Evolutionary conservation across 345 rosid species (phyloP).

Genomic region (Populus deltoides): DNA sequence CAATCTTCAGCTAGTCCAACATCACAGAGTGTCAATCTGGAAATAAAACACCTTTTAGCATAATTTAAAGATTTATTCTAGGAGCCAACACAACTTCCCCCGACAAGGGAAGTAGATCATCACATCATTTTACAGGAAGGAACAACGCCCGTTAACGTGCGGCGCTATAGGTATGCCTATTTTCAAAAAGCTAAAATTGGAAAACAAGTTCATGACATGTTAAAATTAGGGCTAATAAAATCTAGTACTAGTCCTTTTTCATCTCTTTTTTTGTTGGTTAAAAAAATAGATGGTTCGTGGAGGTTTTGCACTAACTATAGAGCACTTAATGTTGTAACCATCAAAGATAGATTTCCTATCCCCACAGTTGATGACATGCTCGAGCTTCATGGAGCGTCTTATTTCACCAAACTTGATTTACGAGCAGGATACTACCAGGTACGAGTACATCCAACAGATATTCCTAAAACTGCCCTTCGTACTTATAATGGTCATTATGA

Average conservation of each 20-base stretch:
- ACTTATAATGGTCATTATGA: no score
- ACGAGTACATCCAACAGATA: no score
- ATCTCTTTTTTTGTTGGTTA: background rate
- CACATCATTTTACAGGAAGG: background rate
- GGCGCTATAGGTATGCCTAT: background rate
- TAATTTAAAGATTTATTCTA: background rate
- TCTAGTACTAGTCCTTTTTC: background rate
- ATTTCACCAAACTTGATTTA: no score
- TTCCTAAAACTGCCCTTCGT: no score
- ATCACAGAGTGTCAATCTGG: background rate
- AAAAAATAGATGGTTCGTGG: background rate
- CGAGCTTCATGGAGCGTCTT: no score
- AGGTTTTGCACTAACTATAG: background rate
- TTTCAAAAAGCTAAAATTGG: no score
- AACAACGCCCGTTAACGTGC: background rate
- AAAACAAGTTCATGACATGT: background rate
- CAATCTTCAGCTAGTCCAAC: background rate
- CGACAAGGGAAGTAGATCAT: background rate
- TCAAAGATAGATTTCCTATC: no score
- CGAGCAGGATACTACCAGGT: no score
- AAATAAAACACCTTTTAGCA: background rate
- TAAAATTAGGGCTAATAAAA: background rate
- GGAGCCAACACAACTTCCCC: background rate
- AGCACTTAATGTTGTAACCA: no score
- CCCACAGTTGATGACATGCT: no score